Conservation (phyloP, 345 rosid genomes). For the Citrus hindsii region DNA sequence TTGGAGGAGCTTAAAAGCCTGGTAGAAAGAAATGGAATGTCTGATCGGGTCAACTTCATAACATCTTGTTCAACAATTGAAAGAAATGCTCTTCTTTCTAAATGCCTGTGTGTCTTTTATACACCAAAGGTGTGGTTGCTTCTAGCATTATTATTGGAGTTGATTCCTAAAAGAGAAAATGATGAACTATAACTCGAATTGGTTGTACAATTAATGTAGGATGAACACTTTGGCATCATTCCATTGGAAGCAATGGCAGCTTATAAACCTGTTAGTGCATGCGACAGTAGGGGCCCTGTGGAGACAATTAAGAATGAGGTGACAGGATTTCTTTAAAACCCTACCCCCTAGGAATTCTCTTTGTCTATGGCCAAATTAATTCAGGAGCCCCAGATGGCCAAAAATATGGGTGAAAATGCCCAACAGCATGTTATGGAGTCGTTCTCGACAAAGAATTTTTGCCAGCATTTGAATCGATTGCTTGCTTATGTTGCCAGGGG, state of each 20-base stretch:
- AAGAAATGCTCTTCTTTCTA: constrained; percentile 72
- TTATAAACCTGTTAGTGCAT: constrained; percentile 51
- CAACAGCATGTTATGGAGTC: constrained; percentile 49
- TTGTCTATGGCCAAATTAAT: constrained; percentile 66
- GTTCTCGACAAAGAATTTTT: constrained; percentile 68
- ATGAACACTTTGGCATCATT: constrained; percentile 91
- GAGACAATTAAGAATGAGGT: constrained; percentile 31
- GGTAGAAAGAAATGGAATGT: constrained; percentile 61
- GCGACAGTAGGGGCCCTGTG: not conserved
- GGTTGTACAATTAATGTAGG: constrained; percentile 38
- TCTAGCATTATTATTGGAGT: not conserved
- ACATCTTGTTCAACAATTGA: constrained; percentile 82
- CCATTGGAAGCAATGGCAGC: constrained; percentile 99
- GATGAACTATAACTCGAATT: not conserved
- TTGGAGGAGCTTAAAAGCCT: constrained; percentile 70
- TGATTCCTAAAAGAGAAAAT: not conserved
- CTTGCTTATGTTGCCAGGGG: constrained; percentile 34
- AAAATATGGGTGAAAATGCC: constrained; percentile 64
- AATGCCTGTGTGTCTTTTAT: constrained; percentile 77
- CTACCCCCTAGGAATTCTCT: constrained; percentile 59
- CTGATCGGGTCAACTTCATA: constrained; percentile 48
- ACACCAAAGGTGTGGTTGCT: constrained; percentile 61
- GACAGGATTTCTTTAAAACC: constrained; percentile 79
- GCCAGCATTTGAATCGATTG: constrained; percentile 64
- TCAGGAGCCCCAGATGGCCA: constrained; percentile 56